Base-by-base conservation (phyloP, 306 rosid genomes). In the Lathyrus sativus region DNA sequence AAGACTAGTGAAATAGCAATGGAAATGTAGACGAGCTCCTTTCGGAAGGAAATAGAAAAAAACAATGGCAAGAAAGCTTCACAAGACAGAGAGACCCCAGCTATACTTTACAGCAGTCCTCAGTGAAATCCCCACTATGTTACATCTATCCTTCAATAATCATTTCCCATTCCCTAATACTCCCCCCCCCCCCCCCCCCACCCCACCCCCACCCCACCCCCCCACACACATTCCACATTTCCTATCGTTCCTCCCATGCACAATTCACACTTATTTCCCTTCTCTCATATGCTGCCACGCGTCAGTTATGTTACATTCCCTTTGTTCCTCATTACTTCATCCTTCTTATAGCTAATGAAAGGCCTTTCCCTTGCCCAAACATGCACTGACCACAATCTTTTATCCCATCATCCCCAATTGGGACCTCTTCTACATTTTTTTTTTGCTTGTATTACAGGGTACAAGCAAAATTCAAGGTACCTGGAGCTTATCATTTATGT, bases 361-460 rank as follows among this genome's bases (percentile, higher is more conserved):
- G 57, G 57, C 28, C 29, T 50, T 18, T 50, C 29, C 19, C 18
- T 14, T 45, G 50, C 50, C 56, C 5, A 18, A 50, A 50, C 56
- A 17, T 19, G 7, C 3, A 29, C 6, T 50, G 57, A 18, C 57
- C 57, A 18, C 26, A 19, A 50, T 19, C 57, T 1, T 50, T 50
- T 9, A 18, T 4, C 28, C 29, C 13, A 9, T 18, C 57, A 18
- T 18, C 24, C 29, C 3, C 28, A 18, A 9, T 18, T 15, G 11
- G 29, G 9, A 18, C 57, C 26, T 18, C 28, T 9, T 50, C 10
- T 5, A 50, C 10, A 9, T 50, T 50, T 50, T 9, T 9, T 10
- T 48, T 48, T 48, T 14, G 24, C 4, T 48, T 58, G 74, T 49
- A 31, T 67, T 56, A 45, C 18, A 45, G 51, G 60, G 62, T 29